Conservation (phyloP, 1,139 yeast genomes). For the Kluyveromyces sp. region DNA sequence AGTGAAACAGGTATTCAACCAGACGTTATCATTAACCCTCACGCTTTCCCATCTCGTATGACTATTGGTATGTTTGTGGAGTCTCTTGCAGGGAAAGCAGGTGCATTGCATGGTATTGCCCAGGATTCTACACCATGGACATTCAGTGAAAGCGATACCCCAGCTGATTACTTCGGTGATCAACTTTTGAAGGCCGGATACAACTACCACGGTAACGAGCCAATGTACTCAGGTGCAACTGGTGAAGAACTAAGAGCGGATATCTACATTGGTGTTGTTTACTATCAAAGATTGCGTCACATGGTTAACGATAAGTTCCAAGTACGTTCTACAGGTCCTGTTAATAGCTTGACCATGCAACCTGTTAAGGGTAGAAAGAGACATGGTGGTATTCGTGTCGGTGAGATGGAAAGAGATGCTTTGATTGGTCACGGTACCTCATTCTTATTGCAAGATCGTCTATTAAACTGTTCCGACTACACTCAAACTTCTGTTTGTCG, state of each 20-base stretch:
- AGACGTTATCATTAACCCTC: conserved; percentile 95
- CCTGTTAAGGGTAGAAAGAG: conserved; percentile 99
- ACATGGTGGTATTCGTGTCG: conserved; percentile 98
- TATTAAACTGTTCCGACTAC: conserved; percentile 92
- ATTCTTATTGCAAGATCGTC: conserved; percentile 86
- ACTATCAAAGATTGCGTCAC: conserved; percentile 96
- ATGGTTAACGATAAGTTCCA: conserved; percentile 99
- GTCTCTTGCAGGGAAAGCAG: conserved; percentile 95
- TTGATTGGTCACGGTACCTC: conserved; percentile 99
- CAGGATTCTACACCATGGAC: conserved; percentile 98
- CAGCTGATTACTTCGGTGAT: conserved; percentile 96
- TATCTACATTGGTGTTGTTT: conserved; percentile 92
- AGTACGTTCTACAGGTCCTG: conserved; percentile 98
- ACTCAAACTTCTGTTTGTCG: conserved; percentile 87
- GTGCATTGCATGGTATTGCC: conserved; percentile 95
- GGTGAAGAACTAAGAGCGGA: conserved; percentile 97
- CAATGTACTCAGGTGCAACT: conserved; percentile 97
- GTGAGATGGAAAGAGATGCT: conserved; percentile 99
- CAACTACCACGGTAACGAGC: conserved; percentile 97
- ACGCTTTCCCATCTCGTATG: conserved; percentile 99
- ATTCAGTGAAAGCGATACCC: conserved; percentile 85
- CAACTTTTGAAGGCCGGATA: conserved; percentile 83
- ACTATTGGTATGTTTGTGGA: conserved; percentile 99
- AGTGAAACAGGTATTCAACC: conserved; percentile 95
- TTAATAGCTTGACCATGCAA: conserved; percentile 94